phyloP scores from a whole-genome alignment of 2,329 filamentous ascomycete genomes.

The Zasmidium cellare region DNA sequence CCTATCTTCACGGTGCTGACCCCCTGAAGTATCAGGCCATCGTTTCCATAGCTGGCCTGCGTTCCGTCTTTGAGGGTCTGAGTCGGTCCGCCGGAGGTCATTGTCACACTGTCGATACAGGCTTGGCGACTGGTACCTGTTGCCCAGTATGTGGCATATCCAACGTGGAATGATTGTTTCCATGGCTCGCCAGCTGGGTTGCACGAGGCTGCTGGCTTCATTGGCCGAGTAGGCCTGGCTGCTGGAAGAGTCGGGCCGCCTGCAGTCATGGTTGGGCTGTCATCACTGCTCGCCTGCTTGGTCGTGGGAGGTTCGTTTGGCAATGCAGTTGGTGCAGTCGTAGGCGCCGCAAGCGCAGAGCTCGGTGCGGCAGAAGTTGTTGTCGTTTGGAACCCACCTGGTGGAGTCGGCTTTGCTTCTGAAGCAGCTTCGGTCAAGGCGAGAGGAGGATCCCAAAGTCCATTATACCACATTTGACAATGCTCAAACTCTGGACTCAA shows the following conservation, averaged over 20 bases:
- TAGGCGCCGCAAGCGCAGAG: slow-evolving; percentile 14
- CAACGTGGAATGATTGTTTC: slow-evolving; percentile 14
- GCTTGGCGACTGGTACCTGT: slow-evolving; percentile 13
- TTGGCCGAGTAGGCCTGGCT: background rate
- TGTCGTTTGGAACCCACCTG: slow-evolving; percentile 2
- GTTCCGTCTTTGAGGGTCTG: slow-evolving; percentile 20
- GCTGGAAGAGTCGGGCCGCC: background rate
- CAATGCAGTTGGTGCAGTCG: slow-evolving; percentile 17
- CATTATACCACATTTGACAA: slow-evolving; percentile 32
- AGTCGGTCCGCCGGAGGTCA: slow-evolving; percentile 13
- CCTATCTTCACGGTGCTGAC: slow-evolving; percentile 7
- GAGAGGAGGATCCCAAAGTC: slow-evolving; percentile 32
- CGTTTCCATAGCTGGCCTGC: slow-evolving; percentile 15
- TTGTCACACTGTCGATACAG: slow-evolving; percentile 20
- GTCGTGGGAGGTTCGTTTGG: slow-evolving; percentile 8
- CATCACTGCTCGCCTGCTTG: background rate
- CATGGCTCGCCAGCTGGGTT: slow-evolving; percentile 18
- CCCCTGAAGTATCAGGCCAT: slow-evolving; percentile 17
- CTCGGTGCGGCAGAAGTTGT: slow-evolving; percentile 14
- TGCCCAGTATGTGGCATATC: slow-evolving; percentile 15
- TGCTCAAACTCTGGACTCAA: slow-evolving; percentile 26
- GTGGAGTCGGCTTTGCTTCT: slow-evolving; percentile 18
- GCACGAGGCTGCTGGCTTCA: background rate
- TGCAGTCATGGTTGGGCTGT: slow-evolving; percentile 2
- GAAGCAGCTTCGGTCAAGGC: slow-evolving; percentile 20